Base-by-base conservation (phyloP, 2,329 filamentous ascomycete genomes). In the Diaporthe eres region DNA sequence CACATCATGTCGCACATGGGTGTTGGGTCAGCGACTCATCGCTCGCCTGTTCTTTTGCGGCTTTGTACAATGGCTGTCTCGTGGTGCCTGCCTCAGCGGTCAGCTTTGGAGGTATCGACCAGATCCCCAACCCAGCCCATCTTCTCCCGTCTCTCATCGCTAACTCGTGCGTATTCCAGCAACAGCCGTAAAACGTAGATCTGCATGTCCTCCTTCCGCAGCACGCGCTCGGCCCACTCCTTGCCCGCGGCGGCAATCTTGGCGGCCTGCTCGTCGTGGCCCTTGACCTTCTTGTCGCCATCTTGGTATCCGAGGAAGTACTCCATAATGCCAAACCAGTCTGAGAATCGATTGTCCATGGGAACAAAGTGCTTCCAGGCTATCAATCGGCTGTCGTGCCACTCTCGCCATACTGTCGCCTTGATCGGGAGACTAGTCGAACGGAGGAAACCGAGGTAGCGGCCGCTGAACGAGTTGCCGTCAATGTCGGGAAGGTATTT, bases 301-400 rank as follows among this genome's bases (percentile, higher is more conserved):
- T 84, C 86, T 0, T 83, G 80, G 78, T 92, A 91, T 1, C 92
- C 92, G 6, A 94, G 81, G 80, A 96, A 95, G 80, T 94, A 96
- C 75, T 93, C 91, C 87, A 95, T 88, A 74, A 95, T 92, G 58
- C 90, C 92, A 77, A 92, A 95, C 79, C 94, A 89, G 79, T 96
- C 94, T 49, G 90, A 85, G 80, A 92, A 95, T 1, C 92, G 90
- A 80, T 90, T 94, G 81, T 95, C 93, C 89, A 96, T 92, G 22
- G 94, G 94, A 2, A 95, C 92, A 79, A 94, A 96, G 83, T 97
- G 94, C 80, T 91, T 91, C 94, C 94, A 97, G 0, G 93, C 88
- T 2, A 95, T 86, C 1, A 96, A 86, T 3, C 94, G 88, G 60
- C 89, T 90, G 81, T 96, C 94, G 80, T 96, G 94, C 94, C 94